These are phyloP conservation scores for Rubroboletus satanas DNA, from an alignment of 768 basidiomycete species.

Conservation along the genomic window DNA sequence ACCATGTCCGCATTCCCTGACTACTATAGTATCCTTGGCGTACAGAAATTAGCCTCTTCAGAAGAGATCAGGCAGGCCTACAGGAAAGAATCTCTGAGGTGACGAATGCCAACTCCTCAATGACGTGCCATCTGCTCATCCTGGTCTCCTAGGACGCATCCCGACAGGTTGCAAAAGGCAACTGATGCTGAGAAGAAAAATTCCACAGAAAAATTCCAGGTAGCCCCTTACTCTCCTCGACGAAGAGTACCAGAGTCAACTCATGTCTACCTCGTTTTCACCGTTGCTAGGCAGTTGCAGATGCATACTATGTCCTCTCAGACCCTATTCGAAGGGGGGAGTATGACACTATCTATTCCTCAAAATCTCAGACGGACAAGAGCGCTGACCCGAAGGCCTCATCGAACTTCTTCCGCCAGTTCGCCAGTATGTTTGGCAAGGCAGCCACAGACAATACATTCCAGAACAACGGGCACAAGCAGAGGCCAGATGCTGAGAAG, in stretches of 20 bases:
- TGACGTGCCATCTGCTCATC: slow-evolving; percentile 10
- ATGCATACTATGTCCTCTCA: slow-evolving; percentile 91
- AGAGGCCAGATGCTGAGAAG: slow-evolving; percentile 70
- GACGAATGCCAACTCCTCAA: background rate
- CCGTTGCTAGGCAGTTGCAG: slow-evolving; percentile 64
- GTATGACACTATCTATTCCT: slow-evolving; percentile 66
- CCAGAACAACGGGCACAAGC: slow-evolving; percentile 33
- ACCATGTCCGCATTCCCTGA: slow-evolving; percentile 76
- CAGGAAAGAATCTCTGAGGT: slow-evolving; percentile 76
- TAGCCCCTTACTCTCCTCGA: slow-evolving; percentile 19
- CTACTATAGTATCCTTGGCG: slow-evolving; percentile 64
- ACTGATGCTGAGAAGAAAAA: slow-evolving; percentile 62
- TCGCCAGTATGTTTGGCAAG: slow-evolving; percentile 65
- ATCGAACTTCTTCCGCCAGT: slow-evolving; percentile 71
- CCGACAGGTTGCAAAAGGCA: slow-evolving; percentile 74
- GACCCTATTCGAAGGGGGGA: slow-evolving; percentile 68
- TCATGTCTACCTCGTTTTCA: background rate
- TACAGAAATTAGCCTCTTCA: slow-evolving; percentile 53
- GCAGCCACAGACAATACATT: slow-evolving; percentile 28
- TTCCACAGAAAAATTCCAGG: slow-evolving; percentile 87
- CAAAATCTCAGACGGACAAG: slow-evolving; percentile 46
- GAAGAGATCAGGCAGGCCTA: slow-evolving; percentile 78
- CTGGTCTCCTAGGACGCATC: slow-evolving; percentile 65
- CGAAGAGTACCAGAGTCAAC: background rate
- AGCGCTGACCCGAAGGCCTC: slow-evolving; percentile 65